phyloP scores from a whole-genome alignment of 2,329 filamentous ascomycete species.

The Calonectria multiphialidica region DNA sequence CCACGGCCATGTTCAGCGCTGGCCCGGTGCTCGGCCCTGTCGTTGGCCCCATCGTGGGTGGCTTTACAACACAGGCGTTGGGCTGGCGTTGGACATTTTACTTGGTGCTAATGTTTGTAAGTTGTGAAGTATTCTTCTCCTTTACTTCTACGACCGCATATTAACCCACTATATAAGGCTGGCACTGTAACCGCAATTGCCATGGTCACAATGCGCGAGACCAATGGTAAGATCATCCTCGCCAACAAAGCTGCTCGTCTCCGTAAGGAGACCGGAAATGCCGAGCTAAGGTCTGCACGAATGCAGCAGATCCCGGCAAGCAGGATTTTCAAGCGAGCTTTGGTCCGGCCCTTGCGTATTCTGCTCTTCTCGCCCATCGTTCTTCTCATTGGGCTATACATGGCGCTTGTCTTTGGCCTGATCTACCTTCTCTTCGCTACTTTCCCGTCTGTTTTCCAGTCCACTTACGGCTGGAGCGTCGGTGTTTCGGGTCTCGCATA shows the following conservation, averaged over 20 bases:
- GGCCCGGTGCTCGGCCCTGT: constrained; percentile 69
- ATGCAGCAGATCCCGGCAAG: constrained; percentile 16
- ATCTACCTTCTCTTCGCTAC: constrained; percentile 51
- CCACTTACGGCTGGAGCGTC: constrained; percentile 47
- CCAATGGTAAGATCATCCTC: constrained; percentile 29
- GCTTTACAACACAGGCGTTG: constrained; percentile 58
- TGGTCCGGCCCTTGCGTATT: constrained; percentile 57
- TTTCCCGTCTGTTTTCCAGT: constrained; percentile 51
- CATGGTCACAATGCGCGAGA: constrained; percentile 44
- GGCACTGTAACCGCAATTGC: neutral
- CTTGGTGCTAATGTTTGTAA: neutral
- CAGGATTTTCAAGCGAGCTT: constrained; percentile 46
- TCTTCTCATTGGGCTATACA: constrained; percentile 55
- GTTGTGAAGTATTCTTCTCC: no score
- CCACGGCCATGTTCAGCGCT: constrained; percentile 72
- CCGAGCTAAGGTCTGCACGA: constrained; percentile 28
- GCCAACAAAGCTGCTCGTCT: constrained; percentile 6
- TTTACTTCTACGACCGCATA: neutral
- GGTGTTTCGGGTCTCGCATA: constrained; percentile 53
- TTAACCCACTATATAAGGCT: neutral
- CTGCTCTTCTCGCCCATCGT: constrained; percentile 68
- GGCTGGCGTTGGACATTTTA: constrained; percentile 63
- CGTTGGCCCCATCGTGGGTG: constrained; percentile 52
- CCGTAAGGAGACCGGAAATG: constrained; percentile 32
- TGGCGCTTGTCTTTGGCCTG: constrained; percentile 50